Evolutionary conservation across 352 stramenopile genomes (phyloP).

Genomic region (Pythium insidiosum): DNA sequence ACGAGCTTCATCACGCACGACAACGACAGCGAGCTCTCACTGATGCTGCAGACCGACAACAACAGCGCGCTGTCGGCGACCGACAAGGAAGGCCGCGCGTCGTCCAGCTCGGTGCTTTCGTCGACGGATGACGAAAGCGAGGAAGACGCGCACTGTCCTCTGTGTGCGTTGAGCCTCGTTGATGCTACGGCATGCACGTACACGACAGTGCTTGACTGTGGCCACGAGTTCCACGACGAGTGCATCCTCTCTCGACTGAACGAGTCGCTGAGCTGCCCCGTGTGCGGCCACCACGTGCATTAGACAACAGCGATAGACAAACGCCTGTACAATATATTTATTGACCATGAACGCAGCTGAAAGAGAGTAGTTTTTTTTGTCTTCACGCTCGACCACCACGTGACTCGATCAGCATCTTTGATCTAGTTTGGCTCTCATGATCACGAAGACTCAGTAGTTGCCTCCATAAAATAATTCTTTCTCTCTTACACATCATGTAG

Average conservation of each 20-base stretch:
- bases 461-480: too few species aligned
- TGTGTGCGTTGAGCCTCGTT: slow-evolving; percentile 4
- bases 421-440: too few species aligned
- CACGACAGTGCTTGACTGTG: slow-evolving; percentile 34
- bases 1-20: slow-evolving; percentile 22
- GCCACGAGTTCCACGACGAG: slow-evolving; percentile 53
- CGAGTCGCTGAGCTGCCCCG: slow-evolving; percentile 30
- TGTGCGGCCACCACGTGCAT: slow-evolving; percentile 21
- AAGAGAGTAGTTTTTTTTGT: not conserved
- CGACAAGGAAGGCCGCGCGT: not conserved
- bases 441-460: too few species aligned
- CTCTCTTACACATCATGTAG: too few species aligned
- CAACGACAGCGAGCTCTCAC: slow-evolving; percentile 16
- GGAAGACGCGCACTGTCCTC: slow-evolving; percentile 4
- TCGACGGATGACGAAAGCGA: slow-evolving; percentile 13
- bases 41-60: slow-evolving; percentile 14
- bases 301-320: not conserved
- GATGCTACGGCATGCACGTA: slow-evolving; percentile 14
- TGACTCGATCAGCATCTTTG: too few species aligned
- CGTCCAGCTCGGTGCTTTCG: slow-evolving; percentile 7
- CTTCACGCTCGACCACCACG: too few species aligned
- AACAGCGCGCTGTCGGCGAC: too few species aligned
- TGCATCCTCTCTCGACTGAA: slow-evolving; percentile 49
- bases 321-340: not conserved
- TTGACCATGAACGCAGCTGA: not conserved